Evolutionary conservation across 208 protist species (phyloP).

Genomic region (Willaertia magna): DNA sequence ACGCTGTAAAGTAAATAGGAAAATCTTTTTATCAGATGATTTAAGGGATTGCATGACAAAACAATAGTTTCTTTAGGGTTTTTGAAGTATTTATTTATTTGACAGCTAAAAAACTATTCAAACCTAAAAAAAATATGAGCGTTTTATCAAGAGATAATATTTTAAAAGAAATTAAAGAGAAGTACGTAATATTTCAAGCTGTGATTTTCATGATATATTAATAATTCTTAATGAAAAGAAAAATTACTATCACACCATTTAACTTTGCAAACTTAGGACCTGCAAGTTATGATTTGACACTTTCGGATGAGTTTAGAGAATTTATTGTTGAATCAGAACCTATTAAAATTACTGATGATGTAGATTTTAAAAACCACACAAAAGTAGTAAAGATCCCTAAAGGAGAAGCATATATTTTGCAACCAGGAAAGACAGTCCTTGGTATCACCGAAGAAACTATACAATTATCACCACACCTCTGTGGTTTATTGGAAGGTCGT

Average conservation of each 20-base stretch:
- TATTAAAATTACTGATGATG: slow-evolving; percentile 18
- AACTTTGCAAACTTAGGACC: slow-evolving; percentile 16
- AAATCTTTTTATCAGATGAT: no score
- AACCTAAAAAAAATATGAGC: slow-evolving; percentile 24
- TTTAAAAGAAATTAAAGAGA: slow-evolving; percentile 20
- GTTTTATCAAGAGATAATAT: slow-evolving; percentile 26
- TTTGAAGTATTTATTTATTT: no score
- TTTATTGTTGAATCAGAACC: slow-evolving; percentile 3
- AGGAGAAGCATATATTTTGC: slow-evolving; percentile 23
- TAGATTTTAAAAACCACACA: slow-evolving; percentile 28
- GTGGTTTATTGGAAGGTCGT: slow-evolving; percentile 41
- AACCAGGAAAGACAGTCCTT: slow-evolving; percentile 24
- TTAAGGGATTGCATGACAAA: no score
- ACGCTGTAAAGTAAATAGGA: no score
- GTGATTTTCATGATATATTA: not conserved
- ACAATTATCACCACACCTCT: slow-evolving; percentile 18
- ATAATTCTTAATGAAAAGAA: not conserved
- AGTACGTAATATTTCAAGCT: not conserved
- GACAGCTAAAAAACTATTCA: no score
- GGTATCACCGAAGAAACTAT: slow-evolving; percentile 37
- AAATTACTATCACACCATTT: slow-evolving; percentile 29
- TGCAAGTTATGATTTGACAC: slow-evolving; percentile 10
- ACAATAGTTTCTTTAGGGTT: no score
- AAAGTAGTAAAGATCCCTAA: slow-evolving; percentile 1
- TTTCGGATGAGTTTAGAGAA: slow-evolving; percentile 28